Conservation (phyloP, 345 rosid species). For the Melastoma malabathricum region DNA sequence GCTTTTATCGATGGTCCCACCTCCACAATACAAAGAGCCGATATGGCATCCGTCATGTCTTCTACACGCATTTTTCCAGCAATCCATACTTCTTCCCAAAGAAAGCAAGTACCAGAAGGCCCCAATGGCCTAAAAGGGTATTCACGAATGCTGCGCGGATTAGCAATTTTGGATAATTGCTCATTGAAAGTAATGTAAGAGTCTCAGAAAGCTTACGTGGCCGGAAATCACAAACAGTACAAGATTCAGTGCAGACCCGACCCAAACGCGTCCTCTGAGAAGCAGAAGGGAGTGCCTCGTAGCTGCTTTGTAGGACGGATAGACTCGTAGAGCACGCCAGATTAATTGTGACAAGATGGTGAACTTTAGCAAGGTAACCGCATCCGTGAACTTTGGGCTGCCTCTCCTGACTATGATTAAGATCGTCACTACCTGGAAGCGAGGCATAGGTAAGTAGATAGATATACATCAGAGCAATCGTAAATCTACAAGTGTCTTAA, state of each 20-base stretch:
- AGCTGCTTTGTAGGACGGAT: not conserved
- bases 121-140: too few relatives aligned
- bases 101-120: too few relatives aligned
- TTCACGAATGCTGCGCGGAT: too few relatives aligned
- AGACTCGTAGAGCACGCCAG: not conserved
- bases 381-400: not conserved
- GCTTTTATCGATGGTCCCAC: not conserved
- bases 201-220: not conserved
- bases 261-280: not conserved
- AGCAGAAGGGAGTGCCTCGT: not conserved
- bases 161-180: too few relatives aligned
- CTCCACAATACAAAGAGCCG: conserved; percentile 12
- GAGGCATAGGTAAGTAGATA: too few relatives aligned
- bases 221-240: conserved; percentile 4
- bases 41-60: not conserved
- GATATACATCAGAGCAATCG: too few relatives aligned
- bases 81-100: not conserved
- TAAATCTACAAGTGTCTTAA: not conserved
- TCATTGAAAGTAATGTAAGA: too few relatives aligned
- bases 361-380: too few relatives aligned
- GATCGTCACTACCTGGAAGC: too few relatives aligned
- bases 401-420: too few relatives aligned
- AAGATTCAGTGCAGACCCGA: conserved; percentile 1
- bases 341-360: too few relatives aligned
- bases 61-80: conserved; percentile 20